Conservation (phyloP, 176 grass and related monocot genomes). For the Chloris gayana region DNA sequence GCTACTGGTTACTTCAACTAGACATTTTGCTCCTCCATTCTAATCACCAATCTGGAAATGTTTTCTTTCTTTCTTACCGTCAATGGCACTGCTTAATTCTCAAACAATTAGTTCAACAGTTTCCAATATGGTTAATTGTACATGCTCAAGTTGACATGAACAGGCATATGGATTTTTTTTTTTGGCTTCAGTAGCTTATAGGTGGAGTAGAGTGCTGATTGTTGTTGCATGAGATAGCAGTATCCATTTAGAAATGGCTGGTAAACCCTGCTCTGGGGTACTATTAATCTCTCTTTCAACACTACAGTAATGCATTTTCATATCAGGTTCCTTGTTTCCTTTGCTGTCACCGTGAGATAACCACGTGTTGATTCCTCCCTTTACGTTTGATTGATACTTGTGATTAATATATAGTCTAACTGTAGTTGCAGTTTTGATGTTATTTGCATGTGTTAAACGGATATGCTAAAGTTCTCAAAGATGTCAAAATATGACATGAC, state of each 20-base stretch:
- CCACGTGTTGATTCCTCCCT: neutral
- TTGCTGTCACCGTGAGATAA: slow-evolving; percentile 6
- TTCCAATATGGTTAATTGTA: neutral
- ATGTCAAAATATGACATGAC: slow-evolving; percentile 98
- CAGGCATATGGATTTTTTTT: too few relatives aligned
- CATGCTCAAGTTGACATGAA: slow-evolving; percentile 1
- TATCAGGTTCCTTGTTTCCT: slow-evolving; percentile 11
- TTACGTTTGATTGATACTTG: slow-evolving; percentile 25
- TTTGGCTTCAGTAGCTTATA: neutral
- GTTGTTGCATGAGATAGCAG: neutral
- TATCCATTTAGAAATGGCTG: neutral
- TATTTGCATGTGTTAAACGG: slow-evolving; percentile 56
- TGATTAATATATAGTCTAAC: slow-evolving; percentile 40
- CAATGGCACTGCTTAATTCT: neutral
- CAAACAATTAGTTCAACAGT: neutral
- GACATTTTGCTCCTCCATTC: neutral
- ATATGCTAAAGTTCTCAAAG: slow-evolving; percentile 82
- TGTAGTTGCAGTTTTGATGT: slow-evolving; percentile 56
- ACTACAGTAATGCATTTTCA: neutral
- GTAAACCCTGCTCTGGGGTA: neutral
- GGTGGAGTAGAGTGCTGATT: neutral
- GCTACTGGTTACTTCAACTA: neutral
- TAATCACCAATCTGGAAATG: neutral
- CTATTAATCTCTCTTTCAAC: neutral
- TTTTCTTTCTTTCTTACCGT: neutral